phyloP scores from a whole-genome alignment of 371 early-diverging fungal genomes.

The Zancudomyces culisetae region DNA sequence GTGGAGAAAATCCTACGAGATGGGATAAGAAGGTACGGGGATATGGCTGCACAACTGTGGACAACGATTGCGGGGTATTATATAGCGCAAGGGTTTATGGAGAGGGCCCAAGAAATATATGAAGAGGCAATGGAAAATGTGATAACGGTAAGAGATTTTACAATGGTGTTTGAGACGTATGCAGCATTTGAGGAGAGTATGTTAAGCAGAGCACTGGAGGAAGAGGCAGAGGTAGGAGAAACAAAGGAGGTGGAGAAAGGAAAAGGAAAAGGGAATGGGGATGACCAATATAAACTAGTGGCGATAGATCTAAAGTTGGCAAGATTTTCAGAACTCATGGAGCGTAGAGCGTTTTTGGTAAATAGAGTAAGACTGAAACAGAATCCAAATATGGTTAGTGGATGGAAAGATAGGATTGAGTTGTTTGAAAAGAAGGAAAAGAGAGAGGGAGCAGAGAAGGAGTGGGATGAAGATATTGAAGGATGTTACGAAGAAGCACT shows the following conservation, averaged over 20 bases:
- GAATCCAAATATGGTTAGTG: slow-evolving; percentile 75
- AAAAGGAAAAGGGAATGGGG: slow-evolving; percentile 25
- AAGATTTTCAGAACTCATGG: slow-evolving; percentile 78
- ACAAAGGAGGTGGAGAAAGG: slow-evolving; percentile 42
- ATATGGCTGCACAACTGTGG: slow-evolving; percentile 78
- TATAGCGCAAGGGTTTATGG: slow-evolving; percentile 55
- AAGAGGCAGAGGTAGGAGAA: slow-evolving; percentile 30
- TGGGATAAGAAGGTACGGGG: slow-evolving; percentile 66
- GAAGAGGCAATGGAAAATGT: slow-evolving; percentile 79
- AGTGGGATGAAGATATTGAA: slow-evolving; percentile 19
- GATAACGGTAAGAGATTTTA: slow-evolving; percentile 81
- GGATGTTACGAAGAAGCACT: slow-evolving; percentile 67
- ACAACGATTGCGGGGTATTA: slow-evolving; percentile 67
- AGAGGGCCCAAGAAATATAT: slow-evolving; percentile 76
- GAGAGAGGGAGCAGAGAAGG: slow-evolving; percentile 21
- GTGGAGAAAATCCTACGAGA: slow-evolving; percentile 54
- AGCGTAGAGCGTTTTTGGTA: slow-evolving; percentile 80
- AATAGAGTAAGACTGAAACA: slow-evolving; percentile 84
- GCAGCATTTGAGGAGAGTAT: slow-evolving; percentile 75
- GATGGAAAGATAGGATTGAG: slow-evolving; percentile 75
- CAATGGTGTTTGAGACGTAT: slow-evolving; percentile 88
- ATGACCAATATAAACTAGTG: slow-evolving; percentile 29
- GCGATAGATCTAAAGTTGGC: slow-evolving; percentile 68
- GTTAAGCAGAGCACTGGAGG: slow-evolving; percentile 58
- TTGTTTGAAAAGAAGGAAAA: slow-evolving; percentile 26